phyloP scores from a whole-genome alignment of 495 filamentous ascomycete genomes.

The Hypoxylon cercidicola region DNA sequence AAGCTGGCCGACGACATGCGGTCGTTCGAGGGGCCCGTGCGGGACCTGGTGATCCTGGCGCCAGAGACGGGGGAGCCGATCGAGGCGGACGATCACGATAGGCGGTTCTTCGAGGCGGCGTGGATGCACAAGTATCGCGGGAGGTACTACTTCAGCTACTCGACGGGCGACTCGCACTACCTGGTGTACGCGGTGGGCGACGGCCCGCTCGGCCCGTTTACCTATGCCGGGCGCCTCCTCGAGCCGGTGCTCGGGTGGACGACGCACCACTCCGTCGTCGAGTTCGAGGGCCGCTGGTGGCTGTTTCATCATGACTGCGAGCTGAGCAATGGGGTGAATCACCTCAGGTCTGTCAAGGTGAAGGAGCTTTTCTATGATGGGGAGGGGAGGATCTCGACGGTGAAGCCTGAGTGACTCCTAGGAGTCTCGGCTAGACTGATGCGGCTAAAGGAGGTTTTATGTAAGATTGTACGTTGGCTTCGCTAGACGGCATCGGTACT shows the following conservation, averaged over 20 bases:
- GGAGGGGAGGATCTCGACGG: slow-evolving; percentile 65
- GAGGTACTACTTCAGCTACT: slow-evolving; percentile 79
- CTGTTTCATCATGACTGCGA: slow-evolving; percentile 79
- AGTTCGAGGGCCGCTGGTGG: slow-evolving; percentile 75
- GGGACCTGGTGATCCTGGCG: slow-evolving; percentile 66
- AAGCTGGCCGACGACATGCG: slow-evolving; percentile 71
- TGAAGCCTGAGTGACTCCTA: slow-evolving; percentile 45
- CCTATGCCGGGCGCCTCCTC: slow-evolving; percentile 73
- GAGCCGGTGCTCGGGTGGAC: slow-evolving; percentile 83
- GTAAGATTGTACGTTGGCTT: too few species aligned
- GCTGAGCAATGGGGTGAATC: slow-evolving; percentile 68
- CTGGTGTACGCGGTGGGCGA: slow-evolving; percentile 71
- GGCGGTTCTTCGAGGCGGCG: slow-evolving; percentile 81
- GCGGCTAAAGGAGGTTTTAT: neutral
- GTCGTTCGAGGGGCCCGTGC: slow-evolving; percentile 59
- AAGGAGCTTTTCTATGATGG: slow-evolving; percentile 76
- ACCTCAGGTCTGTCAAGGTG: slow-evolving; percentile 75
- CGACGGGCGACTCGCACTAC: slow-evolving; percentile 78
- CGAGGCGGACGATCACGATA: slow-evolving; percentile 71
- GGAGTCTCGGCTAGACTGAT: too few species aligned
- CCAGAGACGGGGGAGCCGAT: slow-evolving; percentile 67
- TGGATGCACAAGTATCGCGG: slow-evolving; percentile 76
- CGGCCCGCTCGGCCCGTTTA: slow-evolving; percentile 74
- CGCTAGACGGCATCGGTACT: too few species aligned
- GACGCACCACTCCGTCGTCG: slow-evolving; percentile 80